phyloP scores from a whole-genome alignment of 371 early-diverging fungal genomes.

The Cladochytrium tenue region DNA sequence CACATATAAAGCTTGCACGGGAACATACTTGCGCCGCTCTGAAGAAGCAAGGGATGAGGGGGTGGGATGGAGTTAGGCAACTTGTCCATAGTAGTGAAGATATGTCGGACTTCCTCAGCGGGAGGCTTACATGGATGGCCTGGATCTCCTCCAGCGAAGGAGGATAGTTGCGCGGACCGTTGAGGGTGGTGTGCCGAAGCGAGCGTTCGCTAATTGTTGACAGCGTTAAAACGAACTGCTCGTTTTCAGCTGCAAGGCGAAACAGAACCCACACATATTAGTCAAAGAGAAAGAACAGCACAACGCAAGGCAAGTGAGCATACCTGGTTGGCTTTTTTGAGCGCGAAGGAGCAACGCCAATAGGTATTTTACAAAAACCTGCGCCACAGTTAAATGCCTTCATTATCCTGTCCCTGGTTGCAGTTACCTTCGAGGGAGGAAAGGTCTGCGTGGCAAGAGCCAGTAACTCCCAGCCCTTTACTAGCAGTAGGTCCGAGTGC shows the following conservation, averaged over 20 bases:
- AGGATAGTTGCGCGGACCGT: constrained; percentile 38
- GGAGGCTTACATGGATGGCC: constrained; percentile 34
- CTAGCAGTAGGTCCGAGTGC: constrained; percentile 29
- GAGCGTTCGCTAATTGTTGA: too few relatives aligned
- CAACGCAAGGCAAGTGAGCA: too few relatives aligned
- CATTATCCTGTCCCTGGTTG: too few relatives aligned
- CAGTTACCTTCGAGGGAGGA: constrained; percentile 41
- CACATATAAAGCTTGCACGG: constrained; percentile 37
- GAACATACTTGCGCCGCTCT: constrained; percentile 10
- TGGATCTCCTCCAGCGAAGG: constrained; percentile 38
- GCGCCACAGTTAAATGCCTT: too few relatives aligned
- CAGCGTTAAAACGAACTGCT: too few relatives aligned
- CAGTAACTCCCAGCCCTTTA: constrained; percentile 39
- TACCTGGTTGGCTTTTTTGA: constrained; percentile 13
- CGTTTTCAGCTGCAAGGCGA: too few relatives aligned
- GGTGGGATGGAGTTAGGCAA: too few relatives aligned
- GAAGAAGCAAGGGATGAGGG: too few relatives aligned
- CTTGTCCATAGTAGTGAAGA: too few relatives aligned
- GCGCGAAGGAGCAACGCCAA: constrained; percentile 39
- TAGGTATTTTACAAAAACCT: constrained; percentile 39
- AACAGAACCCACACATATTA: too few relatives aligned
- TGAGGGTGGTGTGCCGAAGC: constrained; percentile 27
- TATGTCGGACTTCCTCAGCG: too few relatives aligned
- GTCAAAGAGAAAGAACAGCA: too few relatives aligned
- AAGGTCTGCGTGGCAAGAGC: constrained; percentile 36